These are phyloP conservation scores for Globisporangium echinulatum DNA, from an alignment of 352 stramenopile genomes.

Conservation along the genomic window DNA sequence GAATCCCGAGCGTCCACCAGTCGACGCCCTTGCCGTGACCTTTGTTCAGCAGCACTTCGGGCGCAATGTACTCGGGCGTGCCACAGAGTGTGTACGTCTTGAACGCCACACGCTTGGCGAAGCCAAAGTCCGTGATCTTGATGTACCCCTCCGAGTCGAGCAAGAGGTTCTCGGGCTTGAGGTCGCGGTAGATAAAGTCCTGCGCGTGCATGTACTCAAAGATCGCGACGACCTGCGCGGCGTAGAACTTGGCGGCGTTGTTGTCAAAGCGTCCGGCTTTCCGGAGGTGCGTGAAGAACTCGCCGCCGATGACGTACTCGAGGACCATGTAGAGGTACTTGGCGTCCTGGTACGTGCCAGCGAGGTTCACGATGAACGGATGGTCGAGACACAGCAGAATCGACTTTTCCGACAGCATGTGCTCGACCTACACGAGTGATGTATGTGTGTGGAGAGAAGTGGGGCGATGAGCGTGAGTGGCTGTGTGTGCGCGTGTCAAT, in stretches of 20 bases:
- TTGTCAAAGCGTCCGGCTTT: conserved; percentile 93
- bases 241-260: conserved; percentile 90
- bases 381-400: conserved; percentile 92
- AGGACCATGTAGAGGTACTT: conserved; percentile 97
- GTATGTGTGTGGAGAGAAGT: no score
- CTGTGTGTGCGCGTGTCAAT: not conserved
- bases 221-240: conserved; percentile 91
- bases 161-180: conserved; percentile 94
- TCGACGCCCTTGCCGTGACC: conserved; percentile 89
- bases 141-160: conserved; percentile 94
- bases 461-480: not conserved
- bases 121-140: conserved; percentile 94
- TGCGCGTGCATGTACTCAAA: conserved; percentile 96
- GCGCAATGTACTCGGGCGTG: conserved; percentile 91
- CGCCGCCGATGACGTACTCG: conserved; percentile 95
- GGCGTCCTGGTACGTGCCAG: conserved; percentile 91
- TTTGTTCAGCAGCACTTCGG: conserved; percentile 89
- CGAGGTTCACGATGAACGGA: conserved; percentile 96
- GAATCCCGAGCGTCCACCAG: conserved; percentile 95
- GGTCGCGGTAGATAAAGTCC: conserved; percentile 97
- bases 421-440: conserved; percentile 75
- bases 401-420: conserved; percentile 96
- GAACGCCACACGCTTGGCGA: conserved; percentile 92
- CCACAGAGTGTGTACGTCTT: conserved; percentile 94
- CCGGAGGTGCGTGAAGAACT: conserved; percentile 96